Evolutionary conservation across 1,139 yeast genomes (phyloP).

Genomic region (Taphrina flavorubra): DNA sequence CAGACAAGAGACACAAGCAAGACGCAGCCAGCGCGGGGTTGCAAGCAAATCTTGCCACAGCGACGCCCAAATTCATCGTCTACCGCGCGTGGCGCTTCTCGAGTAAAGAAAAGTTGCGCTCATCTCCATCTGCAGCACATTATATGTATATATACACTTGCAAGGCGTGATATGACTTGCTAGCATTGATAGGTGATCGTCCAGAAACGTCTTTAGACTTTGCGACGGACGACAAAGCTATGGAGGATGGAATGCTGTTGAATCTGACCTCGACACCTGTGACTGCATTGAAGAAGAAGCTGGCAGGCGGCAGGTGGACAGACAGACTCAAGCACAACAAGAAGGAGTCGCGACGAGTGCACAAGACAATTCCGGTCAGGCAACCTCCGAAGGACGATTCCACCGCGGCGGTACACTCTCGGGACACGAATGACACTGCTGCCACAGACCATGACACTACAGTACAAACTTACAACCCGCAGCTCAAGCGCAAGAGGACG

Average conservation of each 20-base stretch:
- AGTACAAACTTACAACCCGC: conserved; percentile 6
- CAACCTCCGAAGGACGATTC: not conserved
- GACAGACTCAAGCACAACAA: conserved; percentile 64
- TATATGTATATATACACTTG: too few relatives aligned
- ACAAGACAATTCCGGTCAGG: conserved; percentile 19
- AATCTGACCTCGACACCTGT: conserved; percentile 25
- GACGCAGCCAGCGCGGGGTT: too few relatives aligned
- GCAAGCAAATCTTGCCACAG: too few relatives aligned
- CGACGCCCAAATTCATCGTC: not conserved
- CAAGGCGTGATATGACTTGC: too few relatives aligned
- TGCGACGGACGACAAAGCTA: not conserved
- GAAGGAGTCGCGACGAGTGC: conserved; percentile 44
- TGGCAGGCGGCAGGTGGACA: conserved; percentile 51
- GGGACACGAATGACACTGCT: conserved; percentile 5
- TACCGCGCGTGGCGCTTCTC: not conserved
- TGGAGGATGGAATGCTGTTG: conserved; percentile 39
- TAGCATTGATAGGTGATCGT: too few relatives aligned
- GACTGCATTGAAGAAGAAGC: conserved; percentile 18
- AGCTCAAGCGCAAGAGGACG: conserved; percentile 24
- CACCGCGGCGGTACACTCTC: not conserved
- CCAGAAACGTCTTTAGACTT: too few relatives aligned
- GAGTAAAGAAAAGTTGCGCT: not conserved
- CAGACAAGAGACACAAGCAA: too few relatives aligned
- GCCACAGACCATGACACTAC: not conserved
- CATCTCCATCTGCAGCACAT: not conserved